Evolutionary conservation across 2,329 filamentous ascomycete species (phyloP).

Genomic region (Phyllachora maydis): DNA sequence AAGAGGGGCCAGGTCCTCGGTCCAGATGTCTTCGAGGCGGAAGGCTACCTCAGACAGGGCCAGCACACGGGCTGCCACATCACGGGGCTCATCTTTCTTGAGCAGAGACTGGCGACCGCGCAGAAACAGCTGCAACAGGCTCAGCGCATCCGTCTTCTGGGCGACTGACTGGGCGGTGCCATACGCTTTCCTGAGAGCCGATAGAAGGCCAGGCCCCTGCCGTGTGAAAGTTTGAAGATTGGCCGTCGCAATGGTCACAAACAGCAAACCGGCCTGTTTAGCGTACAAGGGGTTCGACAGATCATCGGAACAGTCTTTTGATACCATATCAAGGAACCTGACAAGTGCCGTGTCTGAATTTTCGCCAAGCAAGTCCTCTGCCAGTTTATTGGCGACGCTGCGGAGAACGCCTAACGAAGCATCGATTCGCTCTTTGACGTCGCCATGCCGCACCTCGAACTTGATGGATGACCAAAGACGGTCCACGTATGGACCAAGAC

Average conservation of each 20-base stretch:
- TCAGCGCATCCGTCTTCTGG: conserved; percentile 29
- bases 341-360: conserved; percentile 9
- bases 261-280: conserved; percentile 26
- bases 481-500: conserved; percentile 24
- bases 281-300: conserved; percentile 30
- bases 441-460: conserved; percentile 40
- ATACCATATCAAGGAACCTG: conserved; percentile 22
- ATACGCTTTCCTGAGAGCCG: conserved; percentile 26
- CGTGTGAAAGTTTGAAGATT: conserved; percentile 24
- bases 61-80: no score
- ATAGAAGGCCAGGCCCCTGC: conserved; percentile 21
- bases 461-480: conserved; percentile 39
- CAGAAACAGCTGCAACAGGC: conserved; percentile 27
- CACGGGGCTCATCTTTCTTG: conserved; percentile 5
- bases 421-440: conserved; percentile 34
- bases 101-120: conserved; percentile 21
- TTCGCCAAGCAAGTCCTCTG: conserved; percentile 4
- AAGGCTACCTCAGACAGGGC: no score
- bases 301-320: conserved; percentile 31
- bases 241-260: conserved; percentile 28
- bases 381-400: conserved; percentile 22
- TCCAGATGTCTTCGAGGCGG: no score
- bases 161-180: conserved; percentile 23
- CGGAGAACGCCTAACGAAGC: conserved; percentile 32
- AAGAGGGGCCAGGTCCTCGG: no score